Base-by-base conservation (phyloP, 1,139 yeast genomes). In the Protomyces inouyei region DNA sequence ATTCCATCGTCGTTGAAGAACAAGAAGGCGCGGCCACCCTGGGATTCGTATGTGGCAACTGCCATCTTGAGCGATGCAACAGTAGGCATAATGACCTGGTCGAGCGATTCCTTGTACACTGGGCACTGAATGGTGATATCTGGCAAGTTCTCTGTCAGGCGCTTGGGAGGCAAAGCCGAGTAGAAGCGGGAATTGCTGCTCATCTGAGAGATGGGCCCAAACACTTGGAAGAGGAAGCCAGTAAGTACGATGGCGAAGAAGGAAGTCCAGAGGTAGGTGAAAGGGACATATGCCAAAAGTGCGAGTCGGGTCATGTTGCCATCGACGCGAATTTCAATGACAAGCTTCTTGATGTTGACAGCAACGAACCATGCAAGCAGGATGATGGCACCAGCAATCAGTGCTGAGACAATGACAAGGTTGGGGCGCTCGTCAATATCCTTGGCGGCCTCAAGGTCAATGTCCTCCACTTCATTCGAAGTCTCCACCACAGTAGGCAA, bases 71-170 rank as follows among this genome's bases (percentile, higher is more conserved):
- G 55, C n/a, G 65, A 63, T 16, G 46, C 37, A 32, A 57, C 59
- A 9, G 65, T 63, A 28, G 65, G 65, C 21, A 52, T 45, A 38
- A 63, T 63, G 40, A 63, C 65, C 23, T 59, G 64, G 23, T 43
- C 64, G 38, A 65, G 52, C 21, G 66, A 52, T 35, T 65, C 66
- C 52, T 65, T 65, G 56, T 65, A 65, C 8, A 65, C 67, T 14
- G 67, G 67, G 32, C 66, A 63, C 55, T 65, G 67, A 51, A 65
- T 64, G 4, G 67, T 65, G 37, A 65, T 36, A 52, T 65, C 66
- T 8, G 67, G 67, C 6, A 65, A 55, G 25, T 60, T 56, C 9
- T 54, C 52, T 3, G 66, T 66, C 14, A 66, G 56, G 14, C 65
- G 53, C 14, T 64, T 46, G 2, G 68, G 68, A 18, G 65, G 67